These are phyloP conservation scores for Hanseniaspora lachancei DNA, from an alignment of 805 yeast species.

Conservation along the genomic window DNA sequence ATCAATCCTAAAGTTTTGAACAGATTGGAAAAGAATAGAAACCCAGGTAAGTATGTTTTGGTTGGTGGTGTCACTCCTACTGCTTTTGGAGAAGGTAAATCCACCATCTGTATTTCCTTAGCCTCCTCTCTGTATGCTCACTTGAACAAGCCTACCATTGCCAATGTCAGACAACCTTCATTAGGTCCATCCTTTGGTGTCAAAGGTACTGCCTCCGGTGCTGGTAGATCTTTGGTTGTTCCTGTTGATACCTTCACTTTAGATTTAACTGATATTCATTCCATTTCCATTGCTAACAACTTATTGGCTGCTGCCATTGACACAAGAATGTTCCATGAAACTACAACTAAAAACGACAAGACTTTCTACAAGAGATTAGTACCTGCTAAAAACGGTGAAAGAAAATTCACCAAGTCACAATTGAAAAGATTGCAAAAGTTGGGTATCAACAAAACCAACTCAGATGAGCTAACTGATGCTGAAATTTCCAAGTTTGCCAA, in stretches of 20 bases:
- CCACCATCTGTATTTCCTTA: slow-evolving; percentile 89
- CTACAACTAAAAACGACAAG: slow-evolving; percentile 62
- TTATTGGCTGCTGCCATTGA: slow-evolving; percentile 92
- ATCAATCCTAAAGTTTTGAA: slow-evolving; percentile 56
- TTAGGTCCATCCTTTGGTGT: slow-evolving; percentile 99
- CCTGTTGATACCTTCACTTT: slow-evolving; percentile 98
- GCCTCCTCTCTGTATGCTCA: slow-evolving; percentile 96
- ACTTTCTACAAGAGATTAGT: slow-evolving; percentile 77
- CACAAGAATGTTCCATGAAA: slow-evolving; percentile 92
- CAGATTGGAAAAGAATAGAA: slow-evolving; percentile 42
- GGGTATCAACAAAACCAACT: slow-evolving; percentile 71
- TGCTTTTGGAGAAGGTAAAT: slow-evolving; percentile 95
- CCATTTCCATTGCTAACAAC: slow-evolving; percentile 87
- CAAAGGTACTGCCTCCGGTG: slow-evolving; percentile 99
- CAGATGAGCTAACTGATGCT: slow-evolving; percentile 64
- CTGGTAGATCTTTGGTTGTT: slow-evolving; percentile 93
- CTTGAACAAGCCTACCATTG: slow-evolving; percentile 67
- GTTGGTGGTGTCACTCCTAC: slow-evolving; percentile 98
- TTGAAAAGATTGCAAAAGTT: slow-evolving; percentile 59
- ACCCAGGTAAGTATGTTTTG: slow-evolving; percentile 73
- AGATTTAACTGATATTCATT: slow-evolving; percentile 95
- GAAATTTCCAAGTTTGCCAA: slow-evolving; percentile 66
- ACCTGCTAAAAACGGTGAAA: slow-evolving; percentile 68
- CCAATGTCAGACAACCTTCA: slow-evolving; percentile 93
- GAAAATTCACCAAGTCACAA: slow-evolving; percentile 72